Conservation (phyloP, 495 filamentous ascomycete species). For the Penicillium longicatenatum region DNA sequence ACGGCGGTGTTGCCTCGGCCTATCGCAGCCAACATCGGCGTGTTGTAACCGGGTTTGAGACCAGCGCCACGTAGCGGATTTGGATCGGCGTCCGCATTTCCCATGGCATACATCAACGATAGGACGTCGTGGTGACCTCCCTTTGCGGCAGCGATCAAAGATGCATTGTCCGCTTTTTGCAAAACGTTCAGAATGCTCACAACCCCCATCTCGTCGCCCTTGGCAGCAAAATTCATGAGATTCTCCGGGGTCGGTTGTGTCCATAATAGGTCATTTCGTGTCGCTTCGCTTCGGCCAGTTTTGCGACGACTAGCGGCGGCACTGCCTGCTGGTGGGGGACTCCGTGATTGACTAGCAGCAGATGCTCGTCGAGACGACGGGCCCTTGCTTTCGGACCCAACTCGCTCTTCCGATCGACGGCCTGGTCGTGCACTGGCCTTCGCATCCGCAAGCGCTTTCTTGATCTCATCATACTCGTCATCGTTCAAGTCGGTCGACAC, state of each 20-base stretch:
- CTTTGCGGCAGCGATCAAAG: constrained; percentile 86
- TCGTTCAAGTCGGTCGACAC: constrained; percentile 69
- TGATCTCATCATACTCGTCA: constrained; percentile 64
- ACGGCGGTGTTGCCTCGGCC: constrained; percentile 85
- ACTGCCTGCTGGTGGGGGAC: constrained; percentile 44
- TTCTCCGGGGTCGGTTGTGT: constrained; percentile 66
- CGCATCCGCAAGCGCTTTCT: constrained; percentile 48
- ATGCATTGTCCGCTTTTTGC: constrained; percentile 77
- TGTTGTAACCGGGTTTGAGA: constrained; percentile 61
- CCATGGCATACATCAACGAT: constrained; percentile 80
- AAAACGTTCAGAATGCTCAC: constrained; percentile 75
- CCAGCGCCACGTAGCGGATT: constrained; percentile 52
- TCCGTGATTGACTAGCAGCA: constrained; percentile 54
- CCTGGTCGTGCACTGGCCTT: constrained; percentile 48
- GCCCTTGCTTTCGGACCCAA: constrained; percentile 53
- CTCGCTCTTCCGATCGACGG: constrained; percentile 65
- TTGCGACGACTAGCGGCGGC: constrained; percentile 46
- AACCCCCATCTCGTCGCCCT: constrained; percentile 80
- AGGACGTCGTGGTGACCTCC: constrained; percentile 88
- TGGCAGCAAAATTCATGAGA: constrained; percentile 75
- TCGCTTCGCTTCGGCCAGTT: constrained; percentile 59
- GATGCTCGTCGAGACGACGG: constrained; percentile 65
- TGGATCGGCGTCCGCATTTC: constrained; percentile 78
- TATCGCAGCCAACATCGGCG: constrained; percentile 92
- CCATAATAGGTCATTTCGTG: constrained; percentile 63